Evolutionary conservation across 163 green algal species (phyloP).

Genomic region (Chloromonas sp.): DNA sequence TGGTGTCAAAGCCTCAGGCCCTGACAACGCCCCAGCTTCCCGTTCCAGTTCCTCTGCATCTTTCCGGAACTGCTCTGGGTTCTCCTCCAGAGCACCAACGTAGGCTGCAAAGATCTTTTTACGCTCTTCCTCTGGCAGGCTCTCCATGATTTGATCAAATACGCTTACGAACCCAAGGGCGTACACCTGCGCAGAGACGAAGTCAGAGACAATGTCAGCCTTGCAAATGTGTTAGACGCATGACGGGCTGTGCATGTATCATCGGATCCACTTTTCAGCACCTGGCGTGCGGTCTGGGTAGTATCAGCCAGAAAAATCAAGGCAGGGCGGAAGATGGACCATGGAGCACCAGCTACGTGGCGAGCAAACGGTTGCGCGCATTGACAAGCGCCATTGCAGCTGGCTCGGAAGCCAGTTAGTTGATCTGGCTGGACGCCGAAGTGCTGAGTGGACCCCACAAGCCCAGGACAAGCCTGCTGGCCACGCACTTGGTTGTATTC

Average conservation of each 20-base stretch:
- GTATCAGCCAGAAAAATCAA: background rate
- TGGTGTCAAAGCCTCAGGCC: constrained; percentile 38
- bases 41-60: constrained; percentile 59
- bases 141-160: constrained; percentile 91
- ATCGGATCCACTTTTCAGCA: too few relatives aligned
- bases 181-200: constrained; percentile 50
- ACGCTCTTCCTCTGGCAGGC: constrained; percentile 52
- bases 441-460: too few relatives aligned
- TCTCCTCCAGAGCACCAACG: constrained; percentile 76
- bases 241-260: too few relatives aligned
- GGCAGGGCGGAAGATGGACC: constrained; percentile 2
- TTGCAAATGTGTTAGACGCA: background rate
- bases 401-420: too few relatives aligned
- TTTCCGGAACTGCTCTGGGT: constrained; percentile 60
- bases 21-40: constrained; percentile 36
- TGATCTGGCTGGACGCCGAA: too few relatives aligned
- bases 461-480: too few relatives aligned
- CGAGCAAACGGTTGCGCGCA: too few relatives aligned
- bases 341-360: background rate
- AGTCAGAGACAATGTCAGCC: background rate
- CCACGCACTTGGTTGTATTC: constrained; percentile 77
- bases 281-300: too few relatives aligned
- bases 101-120: constrained; percentile 82
- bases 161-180: constrained; percentile 85
- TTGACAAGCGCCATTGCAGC: too few relatives aligned